phyloP scores from a whole-genome alignment of 1,139 yeast genomes.

The Blastobotrys indianensis region DNA sequence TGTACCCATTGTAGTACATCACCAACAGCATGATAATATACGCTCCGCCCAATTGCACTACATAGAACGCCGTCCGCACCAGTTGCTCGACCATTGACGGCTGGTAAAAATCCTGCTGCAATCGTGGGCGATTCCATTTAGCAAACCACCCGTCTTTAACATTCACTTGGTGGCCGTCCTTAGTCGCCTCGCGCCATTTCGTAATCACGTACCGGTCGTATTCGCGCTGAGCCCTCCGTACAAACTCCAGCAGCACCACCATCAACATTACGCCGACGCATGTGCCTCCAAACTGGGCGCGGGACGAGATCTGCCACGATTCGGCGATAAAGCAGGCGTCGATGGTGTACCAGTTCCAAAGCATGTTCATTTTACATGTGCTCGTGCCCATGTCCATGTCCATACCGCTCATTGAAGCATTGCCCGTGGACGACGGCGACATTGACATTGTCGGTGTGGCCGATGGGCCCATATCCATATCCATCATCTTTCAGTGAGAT shows the following conservation, averaged over 20 bases:
- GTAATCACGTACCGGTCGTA: slow-evolving; percentile 42
- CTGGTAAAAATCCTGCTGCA: background rate
- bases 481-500: background rate
- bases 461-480: slow-evolving; percentile 14
- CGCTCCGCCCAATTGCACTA: slow-evolving; percentile 57
- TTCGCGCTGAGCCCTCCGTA: slow-evolving; percentile 51
- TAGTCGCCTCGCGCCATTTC: slow-evolving; percentile 33
- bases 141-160: slow-evolving; percentile 19
- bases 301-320: slow-evolving; percentile 57
- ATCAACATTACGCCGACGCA: slow-evolving; percentile 59
- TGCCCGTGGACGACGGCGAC: too few species aligned
- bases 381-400: slow-evolving; percentile 21
- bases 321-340: slow-evolving; percentile 57
- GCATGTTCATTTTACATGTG: slow-evolving; percentile 37
- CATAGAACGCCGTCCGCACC: slow-evolving; percentile 44
- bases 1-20: slow-evolving; percentile 69
- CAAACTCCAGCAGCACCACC: slow-evolving; percentile 52
- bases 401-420: slow-evolving; percentile 21
- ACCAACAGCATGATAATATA: slow-evolving; percentile 63
- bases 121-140: too few species aligned
- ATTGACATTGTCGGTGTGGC: slow-evolving; percentile 4
- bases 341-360: slow-evolving; percentile 55
- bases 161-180: slow-evolving; percentile 46
- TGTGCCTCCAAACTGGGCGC: slow-evolving; percentile 61
- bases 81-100: slow-evolving; percentile 47